Percentiles rank a stretch among this genome's conserved stretches.
Conservation (phyloP, 176 grass and related monocot genomes). For the Echinochloa phyllopogon region DNA sequence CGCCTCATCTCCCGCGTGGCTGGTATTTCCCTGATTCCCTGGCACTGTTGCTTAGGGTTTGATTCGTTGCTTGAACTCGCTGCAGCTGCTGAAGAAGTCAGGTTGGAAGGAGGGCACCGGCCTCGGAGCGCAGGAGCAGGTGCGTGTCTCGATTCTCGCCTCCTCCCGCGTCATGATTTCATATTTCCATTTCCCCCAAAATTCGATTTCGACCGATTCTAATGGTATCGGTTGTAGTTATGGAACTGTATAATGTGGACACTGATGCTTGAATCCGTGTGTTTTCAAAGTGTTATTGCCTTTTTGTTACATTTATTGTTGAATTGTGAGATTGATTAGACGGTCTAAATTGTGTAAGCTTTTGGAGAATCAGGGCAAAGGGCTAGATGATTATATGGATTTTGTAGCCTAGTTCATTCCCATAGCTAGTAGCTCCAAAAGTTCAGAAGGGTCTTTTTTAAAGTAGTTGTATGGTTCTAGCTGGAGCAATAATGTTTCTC, state of each 20-base stretch:
- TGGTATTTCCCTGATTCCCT: neutral
- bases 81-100: slow-evolving; percentile 88
- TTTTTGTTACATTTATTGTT: neutral
- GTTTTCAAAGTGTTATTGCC: neutral
- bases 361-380: neutral
- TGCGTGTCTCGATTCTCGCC: slow-evolving; percentile 12
- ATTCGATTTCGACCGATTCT: neutral
- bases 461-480: neutral
- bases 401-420: neutral
- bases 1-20: neutral
- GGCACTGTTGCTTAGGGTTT: slow-evolving; percentile 49
- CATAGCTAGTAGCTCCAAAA: neutral
- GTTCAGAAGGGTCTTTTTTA: neutral
- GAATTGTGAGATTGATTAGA: neutral
- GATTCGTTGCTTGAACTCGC: slow-evolving; percentile 11
- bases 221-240: neutral
- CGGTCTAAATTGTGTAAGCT: neutral
- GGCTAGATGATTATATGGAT: neutral
- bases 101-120: slow-evolving; percentile 97
- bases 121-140: slow-evolving; percentile 90
- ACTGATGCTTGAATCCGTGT: neutral
- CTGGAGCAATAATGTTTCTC: neutral
- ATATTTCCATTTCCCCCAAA: neutral
- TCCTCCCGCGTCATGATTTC: neutral
- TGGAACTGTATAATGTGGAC: neutral